A percentile compares a stretch with the other conserved stretches of the same genome.
These are phyloP conservation scores for Xylariomycetidae sp. DNA, from an alignment of 2,329 filamentous ascomycete species.

Conservation along the genomic window DNA sequence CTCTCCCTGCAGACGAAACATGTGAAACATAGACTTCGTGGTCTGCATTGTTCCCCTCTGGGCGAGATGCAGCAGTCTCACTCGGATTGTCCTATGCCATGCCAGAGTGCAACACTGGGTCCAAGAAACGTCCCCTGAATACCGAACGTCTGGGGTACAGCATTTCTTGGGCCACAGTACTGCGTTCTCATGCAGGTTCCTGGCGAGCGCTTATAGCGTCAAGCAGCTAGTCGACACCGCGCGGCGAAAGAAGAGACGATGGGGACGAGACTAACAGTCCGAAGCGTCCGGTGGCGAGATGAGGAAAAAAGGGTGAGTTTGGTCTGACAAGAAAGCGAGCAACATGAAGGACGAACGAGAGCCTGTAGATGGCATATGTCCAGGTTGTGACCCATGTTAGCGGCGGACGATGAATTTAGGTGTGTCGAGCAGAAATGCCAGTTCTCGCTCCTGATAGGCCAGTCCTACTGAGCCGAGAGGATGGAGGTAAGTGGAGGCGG, in stretches of 20 bases:
- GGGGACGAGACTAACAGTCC: slow-evolving; percentile 14
- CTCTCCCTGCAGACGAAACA: too few relatives aligned
- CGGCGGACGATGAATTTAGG: slow-evolving; percentile 25
- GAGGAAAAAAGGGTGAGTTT: slow-evolving; percentile 15
- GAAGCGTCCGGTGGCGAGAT: slow-evolving; percentile 19
- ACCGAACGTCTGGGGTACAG: slow-evolving; percentile 12
- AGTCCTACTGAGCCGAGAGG: slow-evolving; percentile 13
- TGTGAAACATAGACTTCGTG: slow-evolving; percentile 8
- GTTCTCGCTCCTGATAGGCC: slow-evolving; percentile 19
- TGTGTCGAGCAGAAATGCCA: slow-evolving; percentile 20
- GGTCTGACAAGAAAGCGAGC: slow-evolving; percentile 17
- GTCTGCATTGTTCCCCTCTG: slow-evolving; percentile 13
- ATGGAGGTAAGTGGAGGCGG: slow-evolving; percentile 17
- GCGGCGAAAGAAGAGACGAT: slow-evolving; percentile 10
- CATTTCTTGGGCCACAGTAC: slow-evolving; percentile 9
- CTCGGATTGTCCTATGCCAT: slow-evolving; percentile 11
- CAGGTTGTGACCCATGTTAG: slow-evolving; percentile 24
- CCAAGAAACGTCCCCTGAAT: slow-evolving; percentile 8
- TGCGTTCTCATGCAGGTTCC: slow-evolving; percentile 12
- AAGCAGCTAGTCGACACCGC: slow-evolving; percentile 14
- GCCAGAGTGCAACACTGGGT: slow-evolving; percentile 14
- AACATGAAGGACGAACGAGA: slow-evolving; percentile 21
- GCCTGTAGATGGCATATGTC: slow-evolving; percentile 24
- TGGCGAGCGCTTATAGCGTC: slow-evolving; percentile 16
- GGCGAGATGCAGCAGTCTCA: slow-evolving; percentile 15